Evolutionary conservation across 495 filamentous ascomycete species (phyloP).

Genomic region (Lentithecium fluviatile): DNA sequence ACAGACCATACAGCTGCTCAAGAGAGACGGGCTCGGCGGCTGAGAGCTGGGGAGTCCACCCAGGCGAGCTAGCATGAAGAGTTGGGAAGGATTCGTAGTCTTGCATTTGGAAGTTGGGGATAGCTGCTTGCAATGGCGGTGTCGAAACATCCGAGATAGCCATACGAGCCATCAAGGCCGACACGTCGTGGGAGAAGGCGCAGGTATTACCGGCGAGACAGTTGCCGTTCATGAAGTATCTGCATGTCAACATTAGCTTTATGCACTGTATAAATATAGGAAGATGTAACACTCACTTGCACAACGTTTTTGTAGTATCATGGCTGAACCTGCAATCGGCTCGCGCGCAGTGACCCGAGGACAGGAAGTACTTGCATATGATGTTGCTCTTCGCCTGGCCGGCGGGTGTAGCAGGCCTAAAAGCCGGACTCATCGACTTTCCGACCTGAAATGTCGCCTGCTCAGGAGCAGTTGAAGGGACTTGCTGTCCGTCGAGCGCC

Average conservation of each 20-base stretch:
- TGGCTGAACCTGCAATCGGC: slow-evolving; percentile 98
- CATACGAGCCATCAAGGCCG: slow-evolving; percentile 48
- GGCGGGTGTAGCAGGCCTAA: slow-evolving; percentile 72
- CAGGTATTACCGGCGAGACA: slow-evolving; percentile 93
- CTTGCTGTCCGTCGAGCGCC: slow-evolving; percentile 35
- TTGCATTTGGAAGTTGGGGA: slow-evolving; percentile 73
- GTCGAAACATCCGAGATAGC: slow-evolving; percentile 50
- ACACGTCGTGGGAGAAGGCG: slow-evolving; percentile 96
- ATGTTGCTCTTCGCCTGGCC: slow-evolving; percentile 67
- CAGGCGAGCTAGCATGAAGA: slow-evolving; percentile 55
- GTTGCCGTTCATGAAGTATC: slow-evolving; percentile 95
- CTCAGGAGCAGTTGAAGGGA: slow-evolving; percentile 19
- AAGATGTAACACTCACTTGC: slow-evolving; percentile 72
- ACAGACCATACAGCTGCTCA: slow-evolving; percentile 32
- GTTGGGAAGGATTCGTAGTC: slow-evolving; percentile 91
- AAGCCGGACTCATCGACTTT: slow-evolving; percentile 79
- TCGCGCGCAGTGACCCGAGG: slow-evolving; percentile 85
- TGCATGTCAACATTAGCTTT: slow-evolving; percentile 42
- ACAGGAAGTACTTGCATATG: slow-evolving; percentile 94
- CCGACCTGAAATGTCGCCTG: slow-evolving; percentile 67
- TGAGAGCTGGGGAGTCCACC: slow-evolving; percentile 52
- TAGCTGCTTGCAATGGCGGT: slow-evolving; percentile 54
- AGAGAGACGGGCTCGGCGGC: slow-evolving; percentile 52
- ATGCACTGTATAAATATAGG: slow-evolving; percentile 31
- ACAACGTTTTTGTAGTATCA: slow-evolving; percentile 90